Evolutionary conservation across 129 eudicot genomes (phyloP).

Genomic region (sunflower (Helianthus annuus)): HanXRQr2.0-SUNRISE NC_035440.2:148031423-148031922

Average conservation of each 20-base stretch:
- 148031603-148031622: slow-evolving; percentile 23
- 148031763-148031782: slow-evolving; percentile 46
- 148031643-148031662: slow-evolving; percentile 34
- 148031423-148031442: too few species aligned
- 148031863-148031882: slow-evolving; percentile 74
- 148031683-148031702: slow-evolving; percentile 28
- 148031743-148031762: slow-evolving; percentile 31
- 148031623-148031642: slow-evolving; percentile 32
- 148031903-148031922: slow-evolving; percentile 8
- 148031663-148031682: slow-evolving; percentile 30
- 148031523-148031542: not conserved
- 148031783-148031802: slow-evolving; percentile 47
- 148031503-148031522: slow-evolving; percentile 13
- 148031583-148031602: slow-evolving; percentile 36
- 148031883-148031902: slow-evolving; percentile 33
- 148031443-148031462: too few species aligned
- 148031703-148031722: slow-evolving; percentile 30
- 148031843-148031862: slow-evolving; percentile 25
- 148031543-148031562: not conserved
- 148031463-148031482: not conserved
- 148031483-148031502: slow-evolving; percentile 33
- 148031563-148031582: slow-evolving; percentile 49
- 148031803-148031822: slow-evolving; percentile 52
- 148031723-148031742: slow-evolving; percentile 49
- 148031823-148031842: slow-evolving; percentile 37